These are phyloP conservation scores for Trichosporon sp. DNA, from an alignment of 1,284 basidiomycete genomes.

Conservation along the genomic window DNA sequence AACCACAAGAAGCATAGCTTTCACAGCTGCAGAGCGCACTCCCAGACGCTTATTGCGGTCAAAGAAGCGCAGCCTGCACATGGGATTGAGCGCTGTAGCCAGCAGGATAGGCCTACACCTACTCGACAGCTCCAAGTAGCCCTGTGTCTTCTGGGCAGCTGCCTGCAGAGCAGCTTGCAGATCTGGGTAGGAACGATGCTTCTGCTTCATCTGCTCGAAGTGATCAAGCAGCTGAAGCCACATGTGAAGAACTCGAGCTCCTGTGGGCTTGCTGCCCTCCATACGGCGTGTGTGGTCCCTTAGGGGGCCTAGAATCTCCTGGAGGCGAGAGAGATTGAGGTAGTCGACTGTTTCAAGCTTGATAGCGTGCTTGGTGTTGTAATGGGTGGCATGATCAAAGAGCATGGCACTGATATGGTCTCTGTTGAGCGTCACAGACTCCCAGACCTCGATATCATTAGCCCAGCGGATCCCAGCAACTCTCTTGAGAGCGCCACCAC, in stretches of 20 bases:
- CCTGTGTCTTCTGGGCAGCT: too few species aligned
- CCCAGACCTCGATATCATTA: not conserved
- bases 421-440: not conserved
- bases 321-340: not conserved
- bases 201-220: not conserved
- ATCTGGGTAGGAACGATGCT: too few species aligned
- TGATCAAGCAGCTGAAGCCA: not conserved
- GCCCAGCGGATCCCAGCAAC: not conserved
- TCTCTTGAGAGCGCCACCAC: not conserved
- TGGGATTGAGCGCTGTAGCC: too few species aligned
- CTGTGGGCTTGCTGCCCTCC: not conserved
- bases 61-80: too few species aligned
- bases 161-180: too few species aligned
- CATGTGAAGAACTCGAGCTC: not conserved
- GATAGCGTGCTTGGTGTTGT: not conserved
- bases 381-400: not conserved
- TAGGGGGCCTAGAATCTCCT: not conserved
- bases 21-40: too few species aligned
- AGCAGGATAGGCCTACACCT: too few species aligned
- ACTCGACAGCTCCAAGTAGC: too few species aligned
- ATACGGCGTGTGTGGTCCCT: not conserved
- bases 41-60: too few species aligned
- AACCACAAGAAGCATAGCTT: too few species aligned
- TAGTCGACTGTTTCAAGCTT: not conserved
- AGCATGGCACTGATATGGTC: not conserved